Evolutionary conservation across 192 early-diverging fungal species (phyloP).

Genomic region (Dissophora globulifera): DNA sequence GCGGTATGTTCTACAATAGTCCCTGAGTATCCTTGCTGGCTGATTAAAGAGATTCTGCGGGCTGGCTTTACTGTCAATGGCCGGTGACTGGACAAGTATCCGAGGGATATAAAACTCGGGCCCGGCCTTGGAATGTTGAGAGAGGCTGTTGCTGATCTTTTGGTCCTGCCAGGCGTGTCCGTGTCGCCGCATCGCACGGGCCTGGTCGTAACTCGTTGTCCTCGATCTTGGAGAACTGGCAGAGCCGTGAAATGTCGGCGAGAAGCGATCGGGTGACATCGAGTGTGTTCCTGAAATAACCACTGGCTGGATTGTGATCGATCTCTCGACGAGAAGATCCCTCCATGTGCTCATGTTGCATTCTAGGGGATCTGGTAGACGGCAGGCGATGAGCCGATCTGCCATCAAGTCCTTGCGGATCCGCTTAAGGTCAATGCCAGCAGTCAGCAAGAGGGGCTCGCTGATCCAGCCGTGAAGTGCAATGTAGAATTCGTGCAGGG

Average conservation of each 20-base stretch:
- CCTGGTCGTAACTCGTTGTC: not conserved
- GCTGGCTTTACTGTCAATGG: slow-evolving; percentile 1
- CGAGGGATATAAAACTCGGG: slow-evolving; percentile 15
- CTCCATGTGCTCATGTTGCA: slow-evolving; percentile 47
- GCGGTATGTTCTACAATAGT: slow-evolving; percentile 27
- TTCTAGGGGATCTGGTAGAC: slow-evolving; percentile 37
- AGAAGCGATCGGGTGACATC: slow-evolving; percentile 3
- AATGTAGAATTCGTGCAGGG: slow-evolving; percentile 55
- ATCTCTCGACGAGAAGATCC: slow-evolving; percentile 33
- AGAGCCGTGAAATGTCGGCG: not conserved
- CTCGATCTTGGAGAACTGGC: not conserved
- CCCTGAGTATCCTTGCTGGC: slow-evolving; percentile 8
- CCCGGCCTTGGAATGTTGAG: slow-evolving; percentile 11
- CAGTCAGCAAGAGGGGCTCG: slow-evolving; percentile 30
- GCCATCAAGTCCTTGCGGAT: slow-evolving; percentile 48
- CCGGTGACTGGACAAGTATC: not conserved
- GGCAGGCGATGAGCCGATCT: slow-evolving; percentile 36
- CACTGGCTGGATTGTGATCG: not conserved
- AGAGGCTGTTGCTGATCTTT: slow-evolving; percentile 39
- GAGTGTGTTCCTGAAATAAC: slow-evolving; percentile 13
- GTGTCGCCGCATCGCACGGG: slow-evolving; percentile 29
- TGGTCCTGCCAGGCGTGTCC: slow-evolving; percentile 44
- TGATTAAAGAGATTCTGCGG: slow-evolving; percentile 41
- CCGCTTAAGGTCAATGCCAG: slow-evolving; percentile 28
- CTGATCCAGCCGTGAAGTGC: slow-evolving; percentile 63